A percentile compares a stretch with the other conserved stretches of the same genome.
Evolutionary conservation across 345 rosid species (phyloP).

Genomic region (Arabidopsis suecica): DNA sequence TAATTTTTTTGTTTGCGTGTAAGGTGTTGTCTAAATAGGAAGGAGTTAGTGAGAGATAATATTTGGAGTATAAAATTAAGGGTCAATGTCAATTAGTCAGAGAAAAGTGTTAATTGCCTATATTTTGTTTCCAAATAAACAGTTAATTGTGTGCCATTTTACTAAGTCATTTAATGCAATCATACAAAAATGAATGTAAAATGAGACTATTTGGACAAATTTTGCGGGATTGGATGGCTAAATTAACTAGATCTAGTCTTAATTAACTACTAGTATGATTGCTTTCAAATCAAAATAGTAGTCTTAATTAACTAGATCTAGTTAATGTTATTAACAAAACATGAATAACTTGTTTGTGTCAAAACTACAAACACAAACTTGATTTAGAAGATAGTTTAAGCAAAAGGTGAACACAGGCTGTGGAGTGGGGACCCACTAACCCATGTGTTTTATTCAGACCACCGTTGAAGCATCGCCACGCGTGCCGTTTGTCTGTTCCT

Average conservation of each 20-base stretch:
- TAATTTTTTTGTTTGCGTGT: background rate
- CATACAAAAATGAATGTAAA: too few species aligned
- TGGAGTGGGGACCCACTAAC: constrained; percentile 21
- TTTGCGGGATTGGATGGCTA: too few species aligned
- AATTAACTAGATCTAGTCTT: too few species aligned
- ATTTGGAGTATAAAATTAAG: background rate
- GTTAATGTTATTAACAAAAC: background rate
- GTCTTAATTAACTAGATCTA: background rate
- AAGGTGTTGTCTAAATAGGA: background rate
- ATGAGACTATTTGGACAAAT: too few species aligned
- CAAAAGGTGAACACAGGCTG: constrained; percentile 20
- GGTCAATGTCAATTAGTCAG: too few species aligned
- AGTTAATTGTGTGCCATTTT: too few species aligned
- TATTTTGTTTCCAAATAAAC: too few species aligned
- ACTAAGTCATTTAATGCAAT: too few species aligned
- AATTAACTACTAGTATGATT: too few species aligned
- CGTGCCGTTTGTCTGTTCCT: constrained; percentile 2
- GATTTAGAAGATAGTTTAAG: background rate
- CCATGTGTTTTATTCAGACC: constrained; percentile 36
- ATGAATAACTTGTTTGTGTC: background rate
- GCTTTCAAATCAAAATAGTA: too few species aligned
- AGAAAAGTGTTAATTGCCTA: too few species aligned
- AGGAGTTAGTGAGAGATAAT: background rate
- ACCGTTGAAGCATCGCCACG: constrained; percentile 41
- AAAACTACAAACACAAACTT: too few species aligned